phyloP scores from a whole-genome alignment of 1,284 basidiomycete genomes.

The Microbotryum lychnidis-dioicae region DNA sequence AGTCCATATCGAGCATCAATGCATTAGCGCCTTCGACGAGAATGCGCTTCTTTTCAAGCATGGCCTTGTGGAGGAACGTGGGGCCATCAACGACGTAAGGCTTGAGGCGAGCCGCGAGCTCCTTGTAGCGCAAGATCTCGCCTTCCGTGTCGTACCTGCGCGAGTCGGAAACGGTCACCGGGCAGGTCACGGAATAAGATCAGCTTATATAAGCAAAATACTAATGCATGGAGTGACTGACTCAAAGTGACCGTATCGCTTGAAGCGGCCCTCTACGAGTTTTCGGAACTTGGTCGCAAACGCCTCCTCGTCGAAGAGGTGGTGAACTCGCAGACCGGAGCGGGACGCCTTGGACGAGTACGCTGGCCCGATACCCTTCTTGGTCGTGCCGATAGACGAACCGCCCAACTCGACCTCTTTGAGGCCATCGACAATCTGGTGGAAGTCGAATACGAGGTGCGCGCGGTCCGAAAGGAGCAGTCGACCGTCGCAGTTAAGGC shows the following conservation, averaged over 20 bases:
- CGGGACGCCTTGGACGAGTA: slow-evolving; percentile 97
- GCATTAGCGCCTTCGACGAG: slow-evolving; percentile 97
- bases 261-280: slow-evolving; percentile 93
- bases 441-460: slow-evolving; percentile 96
- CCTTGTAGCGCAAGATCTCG: slow-evolving; percentile 86
- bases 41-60: slow-evolving; percentile 62
- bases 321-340: slow-evolving; percentile 90
- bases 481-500: slow-evolving; percentile 75
- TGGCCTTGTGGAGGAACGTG: slow-evolving; percentile 71
- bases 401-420: slow-evolving; percentile 97
- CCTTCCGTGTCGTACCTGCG: slow-evolving; percentile 81
- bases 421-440: slow-evolving; percentile 97
- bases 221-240: slow-evolving; percentile 3
- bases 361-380: slow-evolving; percentile 95
- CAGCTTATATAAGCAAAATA: neutral
- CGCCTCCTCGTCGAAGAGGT: slow-evolving; percentile 75
- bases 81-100: slow-evolving; percentile 87
- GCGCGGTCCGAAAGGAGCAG: slow-evolving; percentile 92
- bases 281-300: slow-evolving; percentile 91
- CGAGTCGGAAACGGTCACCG: neutral
- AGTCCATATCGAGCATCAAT: slow-evolving; percentile 95
- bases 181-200: neutral
- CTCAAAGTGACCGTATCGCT: slow-evolving; percentile 95
- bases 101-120: slow-evolving; percentile 71
- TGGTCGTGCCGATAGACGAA: slow-evolving; percentile 91